Percentiles rank a stretch among this genome's conserved stretches.
Conservation (phyloP, 352 stramenopile genomes). For the Phytophthora citrophthora region DNA sequence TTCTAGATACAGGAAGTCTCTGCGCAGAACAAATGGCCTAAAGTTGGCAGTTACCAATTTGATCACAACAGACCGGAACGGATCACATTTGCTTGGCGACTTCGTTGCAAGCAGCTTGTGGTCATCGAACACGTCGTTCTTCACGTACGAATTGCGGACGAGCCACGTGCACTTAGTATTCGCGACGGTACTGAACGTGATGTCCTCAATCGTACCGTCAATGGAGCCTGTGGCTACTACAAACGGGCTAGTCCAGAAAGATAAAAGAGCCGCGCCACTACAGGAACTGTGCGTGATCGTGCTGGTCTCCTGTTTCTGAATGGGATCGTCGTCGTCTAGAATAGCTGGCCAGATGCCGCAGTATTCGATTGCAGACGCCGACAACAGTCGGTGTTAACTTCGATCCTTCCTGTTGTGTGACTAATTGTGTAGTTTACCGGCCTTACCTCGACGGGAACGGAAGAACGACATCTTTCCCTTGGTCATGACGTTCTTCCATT, state of each 20-base stretch:
- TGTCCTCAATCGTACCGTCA: slow-evolving; percentile 41
- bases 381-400: slow-evolving; percentile 44
- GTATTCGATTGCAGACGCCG: slow-evolving; percentile 34
- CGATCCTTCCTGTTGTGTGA: slow-evolving; percentile 31
- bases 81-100: slow-evolving; percentile 36
- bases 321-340: slow-evolving; percentile 28
- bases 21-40: slow-evolving; percentile 28
- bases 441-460: slow-evolving; percentile 42
- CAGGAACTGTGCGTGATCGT: slow-evolving; percentile 37
- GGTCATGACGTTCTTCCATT: slow-evolving; percentile 61
- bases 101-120: too few relatives aligned
- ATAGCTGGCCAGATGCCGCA: slow-evolving; percentile 15
- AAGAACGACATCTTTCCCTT: slow-evolving; percentile 60
- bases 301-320: slow-evolving; percentile 17
- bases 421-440: slow-evolving; percentile 14
- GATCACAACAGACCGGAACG: slow-evolving; percentile 48
- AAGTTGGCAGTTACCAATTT: slow-evolving; percentile 43
- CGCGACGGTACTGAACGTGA: slow-evolving; percentile 33
- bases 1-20: slow-evolving; percentile 51
- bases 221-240: slow-evolving; percentile 37
- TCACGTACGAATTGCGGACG: slow-evolving; percentile 40
- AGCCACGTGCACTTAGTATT: slow-evolving; percentile 34
- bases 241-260: slow-evolving; percentile 32
- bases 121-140: slow-evolving; percentile 39
- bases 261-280: slow-evolving; percentile 38